Base-by-base conservation (phyloP, 345 rosid species). In the Gossypium sturtianum region DNA sequence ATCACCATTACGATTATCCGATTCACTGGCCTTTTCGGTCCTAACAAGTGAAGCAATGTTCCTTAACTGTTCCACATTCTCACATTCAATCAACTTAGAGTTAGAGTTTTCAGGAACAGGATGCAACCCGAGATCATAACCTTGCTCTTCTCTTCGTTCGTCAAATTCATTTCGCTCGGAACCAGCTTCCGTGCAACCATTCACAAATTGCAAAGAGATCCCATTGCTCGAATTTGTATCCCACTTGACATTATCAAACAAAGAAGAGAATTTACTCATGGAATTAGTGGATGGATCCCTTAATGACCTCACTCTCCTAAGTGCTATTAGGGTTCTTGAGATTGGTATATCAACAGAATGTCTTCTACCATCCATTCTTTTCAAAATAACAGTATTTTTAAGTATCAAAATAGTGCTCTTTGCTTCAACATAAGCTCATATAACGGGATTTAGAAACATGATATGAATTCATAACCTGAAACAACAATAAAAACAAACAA, bases 251-350 rank as follows among this genome's bases (percentile, higher is more conserved):
- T 86, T 91, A 71, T 93, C 98, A 23, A 89, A 82, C 77, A 93
- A 83, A 78, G 93, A 73, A 82, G 98, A 86, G 79, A 95, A 87
- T 75, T 93, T 95, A 88, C 94, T 95, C 97, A 93, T 87, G 6
- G 98, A 89, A 81, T 85, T 95, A 16, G 99, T 93, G 27, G 94
- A 87, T 2, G 99, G 99, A 83, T 95, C 99, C 88, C 96, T 88
- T 51, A 95, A 74, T 45, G 99, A 95, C 87, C 88, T 83, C 79
- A 95, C 99, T 68, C 98, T 89, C 85, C 97, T 85, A 25, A 95
- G 91, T 22, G 98, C 96, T 13, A 87, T 79, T n/a, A 95, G 96
- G 44, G 97, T 87, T 80, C 90, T 93, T 43, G 99, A 84, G 57
- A 95, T 90, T 16, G 99, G 99, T 67, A 93, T 75, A 78, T 95